Conservation (phyloP, 208 protist genomes). For the Novymonas esmeraldas region DNA sequence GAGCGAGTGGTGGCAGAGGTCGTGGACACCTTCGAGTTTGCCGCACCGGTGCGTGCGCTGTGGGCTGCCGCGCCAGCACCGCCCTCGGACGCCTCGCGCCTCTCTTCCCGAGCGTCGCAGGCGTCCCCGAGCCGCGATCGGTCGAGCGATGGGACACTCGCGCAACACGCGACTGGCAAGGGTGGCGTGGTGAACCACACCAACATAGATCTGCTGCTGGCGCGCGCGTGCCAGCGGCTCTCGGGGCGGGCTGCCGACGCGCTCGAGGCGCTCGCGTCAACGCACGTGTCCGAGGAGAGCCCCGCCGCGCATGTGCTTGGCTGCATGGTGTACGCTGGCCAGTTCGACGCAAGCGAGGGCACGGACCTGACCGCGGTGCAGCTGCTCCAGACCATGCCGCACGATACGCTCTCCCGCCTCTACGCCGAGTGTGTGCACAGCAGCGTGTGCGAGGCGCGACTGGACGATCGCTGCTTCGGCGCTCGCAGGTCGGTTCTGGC, state of each 20-base stretch:
- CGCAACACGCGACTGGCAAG: conserved; percentile 6
- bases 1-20: conserved; percentile 28
- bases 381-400: conserved; percentile 39
- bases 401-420: conserved; percentile 16
- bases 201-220: conserved; percentile 61
- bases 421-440: conserved; percentile 21
- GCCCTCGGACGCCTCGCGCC: not conserved
- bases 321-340: conserved; percentile 59
- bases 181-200: conserved; percentile 36
- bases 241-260: conserved; percentile 59
- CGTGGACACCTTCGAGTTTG: conserved; percentile 53
- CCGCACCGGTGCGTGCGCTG: conserved; percentile 48
- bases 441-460: conserved; percentile 19
- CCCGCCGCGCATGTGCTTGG: conserved; percentile 42
- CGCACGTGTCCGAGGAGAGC: conserved; percentile 39
- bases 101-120: not conserved
- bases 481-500: conserved; percentile 43
- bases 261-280: conserved; percentile 42
- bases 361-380: conserved; percentile 45
- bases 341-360: conserved; percentile 38
- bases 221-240: conserved; percentile 54
- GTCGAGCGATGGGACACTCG: not conserved
- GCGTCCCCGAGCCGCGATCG: not conserved
- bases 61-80: conserved; percentile 26
- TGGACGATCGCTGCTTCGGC: conserved; percentile 31